Evolutionary conservation across 2,329 filamentous ascomycete genomes (phyloP).

Genomic region (Fusarium hainanense): DNA sequence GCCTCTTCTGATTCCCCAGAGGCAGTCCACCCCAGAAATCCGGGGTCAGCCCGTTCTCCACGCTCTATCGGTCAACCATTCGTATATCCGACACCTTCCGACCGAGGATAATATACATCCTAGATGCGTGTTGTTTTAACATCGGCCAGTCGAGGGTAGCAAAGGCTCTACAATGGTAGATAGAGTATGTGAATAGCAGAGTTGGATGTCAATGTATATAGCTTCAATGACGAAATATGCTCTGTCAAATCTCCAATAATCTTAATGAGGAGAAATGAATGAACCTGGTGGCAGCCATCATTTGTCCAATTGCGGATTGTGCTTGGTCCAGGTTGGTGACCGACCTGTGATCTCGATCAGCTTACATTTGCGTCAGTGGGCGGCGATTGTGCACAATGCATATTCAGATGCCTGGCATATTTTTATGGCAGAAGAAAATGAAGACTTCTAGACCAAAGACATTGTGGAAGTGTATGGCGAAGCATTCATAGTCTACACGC

Average conservation of each 20-base stretch:
- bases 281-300: not conserved
- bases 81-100: slow-evolving; percentile 20
- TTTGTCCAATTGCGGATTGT: not conserved
- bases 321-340: not conserved
- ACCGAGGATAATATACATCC: slow-evolving; percentile 26
- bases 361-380: not conserved
- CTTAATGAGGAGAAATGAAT: not conserved
- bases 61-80: not conserved
- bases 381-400: not conserved
- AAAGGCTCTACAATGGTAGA: not conserved
- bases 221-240: slow-evolving; percentile 24
- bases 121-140: not conserved
- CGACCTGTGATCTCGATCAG: slow-evolving; percentile 15
- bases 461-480: too few species aligned
- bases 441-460: too few species aligned
- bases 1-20: not conserved
- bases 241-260: not conserved
- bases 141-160: slow-evolving; percentile 21
- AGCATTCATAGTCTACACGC: too few species aligned
- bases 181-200: not conserved
- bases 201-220: not conserved
- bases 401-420: not conserved
- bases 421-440: not conserved
- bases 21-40: slow-evolving; percentile 11
- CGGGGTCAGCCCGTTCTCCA: slow-evolving; percentile 35